phyloP scores from a whole-genome alignment of 495 filamentous ascomycete species.

The Lasiosphaeria hispida region DNA sequence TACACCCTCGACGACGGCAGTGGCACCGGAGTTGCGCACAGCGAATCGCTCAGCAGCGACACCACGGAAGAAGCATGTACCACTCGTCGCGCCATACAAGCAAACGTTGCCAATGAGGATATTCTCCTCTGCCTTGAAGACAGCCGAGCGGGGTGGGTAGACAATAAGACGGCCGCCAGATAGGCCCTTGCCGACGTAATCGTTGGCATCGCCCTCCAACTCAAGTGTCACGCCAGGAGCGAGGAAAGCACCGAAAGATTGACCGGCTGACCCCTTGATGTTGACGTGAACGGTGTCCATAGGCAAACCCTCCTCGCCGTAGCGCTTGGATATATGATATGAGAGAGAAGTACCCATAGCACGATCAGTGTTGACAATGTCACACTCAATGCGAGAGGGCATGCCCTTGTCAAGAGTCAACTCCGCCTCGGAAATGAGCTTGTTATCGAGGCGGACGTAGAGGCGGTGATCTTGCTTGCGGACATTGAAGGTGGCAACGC shows the following conservation, averaged over 20 bases:
- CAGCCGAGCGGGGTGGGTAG: slow-evolving; percentile 89
- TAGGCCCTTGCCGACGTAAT: slow-evolving; percentile 97
- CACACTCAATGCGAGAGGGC: slow-evolving; percentile 92
- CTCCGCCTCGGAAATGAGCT: slow-evolving; percentile 96
- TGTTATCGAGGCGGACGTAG: slow-evolving; percentile 95
- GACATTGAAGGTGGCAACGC: slow-evolving; percentile 97
- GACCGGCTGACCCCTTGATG: slow-evolving; percentile 97
- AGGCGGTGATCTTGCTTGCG: slow-evolving; percentile 96
- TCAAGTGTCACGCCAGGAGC: slow-evolving; percentile 95
- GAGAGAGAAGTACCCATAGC: slow-evolving; percentile 92
- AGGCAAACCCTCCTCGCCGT: slow-evolving; percentile 86
- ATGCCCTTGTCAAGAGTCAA: slow-evolving; percentile 94
- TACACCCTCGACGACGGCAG: slow-evolving; percentile 93
- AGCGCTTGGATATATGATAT: slow-evolving; percentile 92
- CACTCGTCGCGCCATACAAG: slow-evolving; percentile 91
- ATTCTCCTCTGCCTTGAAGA: slow-evolving; percentile 98
- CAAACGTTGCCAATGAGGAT: slow-evolving; percentile 95
- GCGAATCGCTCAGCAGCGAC: slow-evolving; percentile 96
- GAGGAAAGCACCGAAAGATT: slow-evolving; percentile 96
- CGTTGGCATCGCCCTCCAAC: slow-evolving; percentile 95
- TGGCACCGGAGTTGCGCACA: slow-evolving; percentile 96
- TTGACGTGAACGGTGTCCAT: slow-evolving; percentile 96
- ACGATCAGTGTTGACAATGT: slow-evolving; percentile 98
- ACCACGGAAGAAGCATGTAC: slow-evolving; percentile 97
- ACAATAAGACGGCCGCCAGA: slow-evolving; percentile 95